Percentiles rank a stretch among this genome's conserved stretches.
Evolutionary conservation across 2,329 filamentous ascomycete genomes (phyloP).

Genomic region (Aspergillus fumigatiaffinis): DNA sequence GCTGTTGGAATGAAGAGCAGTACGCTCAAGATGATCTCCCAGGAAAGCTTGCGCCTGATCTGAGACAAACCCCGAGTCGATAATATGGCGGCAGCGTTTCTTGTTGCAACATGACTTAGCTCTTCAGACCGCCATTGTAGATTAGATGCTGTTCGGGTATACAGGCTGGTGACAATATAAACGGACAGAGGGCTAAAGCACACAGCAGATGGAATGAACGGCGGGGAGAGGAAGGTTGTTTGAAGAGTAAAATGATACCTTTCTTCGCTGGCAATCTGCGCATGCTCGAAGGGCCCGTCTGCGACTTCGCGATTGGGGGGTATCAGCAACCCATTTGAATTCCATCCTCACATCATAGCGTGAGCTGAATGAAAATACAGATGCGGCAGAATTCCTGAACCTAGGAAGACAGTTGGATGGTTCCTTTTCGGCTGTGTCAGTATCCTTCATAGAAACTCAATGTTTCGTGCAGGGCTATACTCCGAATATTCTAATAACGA

Average conservation of each 20-base stretch:
- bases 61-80: constrained; percentile 8
- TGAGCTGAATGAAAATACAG: not conserved
- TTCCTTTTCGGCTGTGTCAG: not conserved
- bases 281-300: constrained; percentile 29
- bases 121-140: not conserved
- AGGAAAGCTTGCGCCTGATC: not conserved
- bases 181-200: not conserved
- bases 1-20: not conserved
- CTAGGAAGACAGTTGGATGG: not conserved
- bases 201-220: not conserved
- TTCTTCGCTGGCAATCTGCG: constrained; percentile 29
- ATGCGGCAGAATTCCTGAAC: not conserved
- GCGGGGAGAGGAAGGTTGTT: not conserved
- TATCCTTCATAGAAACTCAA: not conserved
- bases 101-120: constrained; percentile 8
- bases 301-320: constrained; percentile 30
- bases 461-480: not conserved
- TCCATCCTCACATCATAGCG: constrained; percentile 22
- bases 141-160: not conserved
- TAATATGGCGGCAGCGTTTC: constrained; percentile 33
- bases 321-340: constrained; percentile 33
- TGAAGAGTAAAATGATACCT: constrained; percentile 16
- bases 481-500: not conserved
- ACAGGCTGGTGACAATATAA: not conserved
- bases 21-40: not conserved